A percentile compares a stretch with the other conserved stretches of the same genome.
phyloP scores from a whole-genome alignment of 192 early-diverging fungal genomes.

The Backusella parvicylindrica region DNA sequence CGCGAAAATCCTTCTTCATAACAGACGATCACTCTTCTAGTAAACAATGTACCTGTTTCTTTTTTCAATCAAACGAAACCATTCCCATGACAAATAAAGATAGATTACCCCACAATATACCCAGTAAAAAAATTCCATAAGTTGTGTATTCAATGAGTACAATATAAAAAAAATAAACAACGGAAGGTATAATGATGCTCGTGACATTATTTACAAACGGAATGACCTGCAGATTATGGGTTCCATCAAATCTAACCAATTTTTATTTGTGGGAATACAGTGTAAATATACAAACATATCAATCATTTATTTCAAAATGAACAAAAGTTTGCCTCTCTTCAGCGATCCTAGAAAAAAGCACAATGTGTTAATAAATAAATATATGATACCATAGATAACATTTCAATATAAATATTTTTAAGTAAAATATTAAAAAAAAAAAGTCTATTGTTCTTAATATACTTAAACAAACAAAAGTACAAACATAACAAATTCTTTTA shows the following conservation, averaged over 20 bases:
- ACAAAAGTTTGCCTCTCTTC: neutral
- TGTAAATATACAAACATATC: neutral
- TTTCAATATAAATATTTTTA: neutral
- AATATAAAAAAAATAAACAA: neutral
- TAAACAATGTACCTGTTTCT: neutral
- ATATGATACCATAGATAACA: neutral
- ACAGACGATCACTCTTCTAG: neutral
- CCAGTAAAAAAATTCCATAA: neutral
- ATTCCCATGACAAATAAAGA: neutral
- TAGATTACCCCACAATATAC: neutral
- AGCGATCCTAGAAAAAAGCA: neutral
- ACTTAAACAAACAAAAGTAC: no score
- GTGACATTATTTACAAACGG: neutral
- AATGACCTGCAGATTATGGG: neutral
- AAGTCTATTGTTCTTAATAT: neutral
- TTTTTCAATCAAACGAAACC: neutral
- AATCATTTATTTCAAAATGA: neutral
- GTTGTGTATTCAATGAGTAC: neutral
- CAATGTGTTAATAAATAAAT: neutral
- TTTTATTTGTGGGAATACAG: neutral
- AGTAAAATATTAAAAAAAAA: neutral
- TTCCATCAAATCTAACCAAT: neutral
- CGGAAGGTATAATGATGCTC: neutral
- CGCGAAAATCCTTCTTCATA: neutral
- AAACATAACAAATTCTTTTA: no score